These are phyloP conservation scores for Phialophora verrucosa DNA, from an alignment of 2,329 filamentous ascomycete genomes.

Conservation along the genomic window DNA sequence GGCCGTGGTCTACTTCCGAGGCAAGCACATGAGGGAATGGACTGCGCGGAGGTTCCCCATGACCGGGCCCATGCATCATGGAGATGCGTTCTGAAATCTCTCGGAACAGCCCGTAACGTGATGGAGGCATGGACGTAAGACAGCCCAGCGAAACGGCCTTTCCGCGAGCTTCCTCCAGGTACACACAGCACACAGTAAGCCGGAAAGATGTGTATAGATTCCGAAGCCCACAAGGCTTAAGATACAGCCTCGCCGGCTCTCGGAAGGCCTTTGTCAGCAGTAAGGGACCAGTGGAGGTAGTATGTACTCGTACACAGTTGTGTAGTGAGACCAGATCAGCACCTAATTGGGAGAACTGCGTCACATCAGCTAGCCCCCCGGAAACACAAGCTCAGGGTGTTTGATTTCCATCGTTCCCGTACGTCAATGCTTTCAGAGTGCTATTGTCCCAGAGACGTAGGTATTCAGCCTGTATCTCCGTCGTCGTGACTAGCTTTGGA, in stretches of 20 bases:
- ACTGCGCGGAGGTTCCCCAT: slow-evolving; percentile 12
- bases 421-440: background rate
- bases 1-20: slow-evolving; percentile 18
- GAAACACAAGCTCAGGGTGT: background rate
- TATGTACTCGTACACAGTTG: background rate
- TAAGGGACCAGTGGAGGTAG: background rate
- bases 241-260: background rate
- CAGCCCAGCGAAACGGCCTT: too few species aligned
- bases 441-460: background rate
- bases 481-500: background rate
- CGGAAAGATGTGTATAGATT: background rate
- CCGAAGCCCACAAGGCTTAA: background rate
- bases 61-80: slow-evolving; percentile 13
- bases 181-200: background rate
- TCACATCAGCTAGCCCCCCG: background rate
- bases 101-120: background rate
- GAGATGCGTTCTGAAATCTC: slow-evolving; percentile 21
- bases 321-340: background rate
- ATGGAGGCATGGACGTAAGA: background rate
- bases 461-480: too few species aligned
- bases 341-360: background rate
- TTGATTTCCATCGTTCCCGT: background rate
- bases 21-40: slow-evolving; percentile 23
- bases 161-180: background rate
- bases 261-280: background rate